phyloP scores from a whole-genome alignment of 2,329 filamentous ascomycete species.

The Paraconiothyrium sp. region DNA sequence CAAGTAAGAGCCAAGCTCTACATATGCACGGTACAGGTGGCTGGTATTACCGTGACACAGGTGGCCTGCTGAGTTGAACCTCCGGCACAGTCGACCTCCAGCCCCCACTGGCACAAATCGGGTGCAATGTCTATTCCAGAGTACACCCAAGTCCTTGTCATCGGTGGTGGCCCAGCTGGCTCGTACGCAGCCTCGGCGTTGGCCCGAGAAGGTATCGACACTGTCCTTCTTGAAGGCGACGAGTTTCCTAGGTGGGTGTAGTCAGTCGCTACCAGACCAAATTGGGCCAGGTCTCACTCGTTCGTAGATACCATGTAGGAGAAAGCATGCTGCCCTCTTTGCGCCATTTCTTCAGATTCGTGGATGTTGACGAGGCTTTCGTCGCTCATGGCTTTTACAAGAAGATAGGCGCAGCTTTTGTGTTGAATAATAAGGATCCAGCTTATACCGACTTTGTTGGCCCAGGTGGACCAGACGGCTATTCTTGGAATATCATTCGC shows the following conservation, averaged over 20 bases:
- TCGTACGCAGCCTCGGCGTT: slow-evolving; percentile 56
- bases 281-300: background rate
- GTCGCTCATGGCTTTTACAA: slow-evolving; percentile 24
- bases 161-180: slow-evolving; percentile 58
- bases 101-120: background rate
- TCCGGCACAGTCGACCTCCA: background rate
- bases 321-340: slow-evolving; percentile 31
- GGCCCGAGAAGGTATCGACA: slow-evolving; percentile 57
- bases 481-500: slow-evolving; percentile 42
- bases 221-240: slow-evolving; percentile 57
- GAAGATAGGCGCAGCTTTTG: slow-evolving; percentile 28
- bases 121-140: background rate
- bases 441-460: slow-evolving; percentile 37
- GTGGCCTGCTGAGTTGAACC: too few relatives aligned
- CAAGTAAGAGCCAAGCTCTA: too few relatives aligned
- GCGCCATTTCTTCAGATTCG: slow-evolving; percentile 23
- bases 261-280: background rate
- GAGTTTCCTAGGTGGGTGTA: slow-evolving; percentile 47
- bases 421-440: slow-evolving; percentile 22
- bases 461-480: slow-evolving; percentile 25
- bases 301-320: slow-evolving; percentile 34
- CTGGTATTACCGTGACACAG: too few relatives aligned
- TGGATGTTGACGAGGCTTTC: slow-evolving; percentile 27
- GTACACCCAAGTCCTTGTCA: slow-evolving; percentile 50
- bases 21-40: too few relatives aligned